phyloP scores from a whole-genome alignment of 2,329 filamentous ascomycete genomes.

The Dothistroma pini region DNA sequence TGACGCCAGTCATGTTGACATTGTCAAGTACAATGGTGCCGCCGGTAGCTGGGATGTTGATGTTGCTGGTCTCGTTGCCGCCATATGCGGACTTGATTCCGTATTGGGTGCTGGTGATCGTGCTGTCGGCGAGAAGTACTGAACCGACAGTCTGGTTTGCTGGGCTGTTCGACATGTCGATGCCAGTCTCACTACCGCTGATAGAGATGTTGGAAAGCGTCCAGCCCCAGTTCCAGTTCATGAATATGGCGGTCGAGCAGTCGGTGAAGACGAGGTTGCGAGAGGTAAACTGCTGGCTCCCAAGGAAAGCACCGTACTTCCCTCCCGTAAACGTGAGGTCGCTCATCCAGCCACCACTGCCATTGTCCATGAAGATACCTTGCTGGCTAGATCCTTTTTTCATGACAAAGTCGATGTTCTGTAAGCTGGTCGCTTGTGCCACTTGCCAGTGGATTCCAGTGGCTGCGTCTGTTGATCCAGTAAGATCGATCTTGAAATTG shows the following conservation, averaged over 20 bases:
- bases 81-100: constrained; percentile 71
- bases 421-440: constrained; percentile 56
- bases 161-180: constrained; percentile 48
- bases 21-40: constrained; percentile 85
- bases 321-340: constrained; percentile 61
- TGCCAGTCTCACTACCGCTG: constrained; percentile 45
- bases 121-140: constrained; percentile 76
- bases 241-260: constrained; percentile 49
- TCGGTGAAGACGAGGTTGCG: constrained; percentile 51
- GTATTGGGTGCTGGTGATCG: constrained; percentile 68
- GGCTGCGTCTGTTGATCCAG: constrained; percentile 30
- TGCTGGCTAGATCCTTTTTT: constrained; percentile 47
- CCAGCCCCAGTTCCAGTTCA: constrained; percentile 56
- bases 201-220: constrained; percentile 46
- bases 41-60: constrained; percentile 64
- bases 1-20: constrained; percentile 71
- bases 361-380: constrained; percentile 37
- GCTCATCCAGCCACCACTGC: constrained; percentile 47
- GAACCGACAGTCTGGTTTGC: constrained; percentile 65
- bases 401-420: constrained; percentile 61
- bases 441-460: constrained; percentile 52
- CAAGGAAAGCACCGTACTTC: constrained; percentile 56
- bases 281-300: constrained; percentile 61
- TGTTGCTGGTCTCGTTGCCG: constrained; percentile 40
- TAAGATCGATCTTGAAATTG: constrained; percentile 52